Conservation (phyloP, 2,329 filamentous ascomycete species). For the Xylariales sp. region DNA sequence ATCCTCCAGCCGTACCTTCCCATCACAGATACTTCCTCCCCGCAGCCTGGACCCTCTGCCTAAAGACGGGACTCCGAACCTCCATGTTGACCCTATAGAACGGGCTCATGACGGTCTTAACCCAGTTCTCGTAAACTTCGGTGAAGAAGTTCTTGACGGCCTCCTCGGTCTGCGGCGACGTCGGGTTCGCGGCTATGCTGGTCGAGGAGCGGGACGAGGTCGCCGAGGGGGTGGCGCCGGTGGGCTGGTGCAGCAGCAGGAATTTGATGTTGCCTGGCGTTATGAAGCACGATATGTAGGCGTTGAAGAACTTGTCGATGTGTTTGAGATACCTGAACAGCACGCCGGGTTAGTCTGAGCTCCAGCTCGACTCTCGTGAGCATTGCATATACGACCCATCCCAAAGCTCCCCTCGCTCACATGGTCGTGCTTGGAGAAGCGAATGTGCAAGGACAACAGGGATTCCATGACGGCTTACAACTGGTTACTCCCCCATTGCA, state of each 20-base stretch:
- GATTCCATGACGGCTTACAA: too few relatives aligned
- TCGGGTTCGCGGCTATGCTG: slow-evolving; percentile 79
- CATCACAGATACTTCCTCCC: slow-evolving; percentile 87
- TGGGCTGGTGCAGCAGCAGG: slow-evolving; percentile 83
- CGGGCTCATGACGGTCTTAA: slow-evolving; percentile 95
- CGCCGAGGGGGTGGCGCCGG: slow-evolving; percentile 11
- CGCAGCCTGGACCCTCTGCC: slow-evolving; percentile 74
- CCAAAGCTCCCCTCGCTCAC: too few relatives aligned
- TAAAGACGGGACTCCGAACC: slow-evolving; percentile 82
- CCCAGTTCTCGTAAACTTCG: slow-evolving; percentile 94
- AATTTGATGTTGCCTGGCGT: slow-evolving; percentile 92
- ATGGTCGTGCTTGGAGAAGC: too few relatives aligned
- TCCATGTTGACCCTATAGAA: slow-evolving; percentile 87
- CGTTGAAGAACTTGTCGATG: slow-evolving; percentile 94
- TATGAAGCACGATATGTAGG: slow-evolving; percentile 91
- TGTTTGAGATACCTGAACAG: slow-evolving; percentile 73
- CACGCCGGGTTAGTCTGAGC: neutral
- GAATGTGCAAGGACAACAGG: too few relatives aligned
- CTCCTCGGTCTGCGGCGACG: slow-evolving; percentile 86
- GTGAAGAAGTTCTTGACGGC: slow-evolving; percentile 91
- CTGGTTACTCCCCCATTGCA: slow-evolving; percentile 84
- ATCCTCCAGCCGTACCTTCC: too few relatives aligned
- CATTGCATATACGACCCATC: too few relatives aligned
- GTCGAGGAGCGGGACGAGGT: slow-evolving; percentile 52
- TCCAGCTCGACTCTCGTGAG: neutral